Conservation (phyloP, 2,329 filamentous ascomycete genomes). For the Dryadomyces quercus-mongolicae region DNA sequence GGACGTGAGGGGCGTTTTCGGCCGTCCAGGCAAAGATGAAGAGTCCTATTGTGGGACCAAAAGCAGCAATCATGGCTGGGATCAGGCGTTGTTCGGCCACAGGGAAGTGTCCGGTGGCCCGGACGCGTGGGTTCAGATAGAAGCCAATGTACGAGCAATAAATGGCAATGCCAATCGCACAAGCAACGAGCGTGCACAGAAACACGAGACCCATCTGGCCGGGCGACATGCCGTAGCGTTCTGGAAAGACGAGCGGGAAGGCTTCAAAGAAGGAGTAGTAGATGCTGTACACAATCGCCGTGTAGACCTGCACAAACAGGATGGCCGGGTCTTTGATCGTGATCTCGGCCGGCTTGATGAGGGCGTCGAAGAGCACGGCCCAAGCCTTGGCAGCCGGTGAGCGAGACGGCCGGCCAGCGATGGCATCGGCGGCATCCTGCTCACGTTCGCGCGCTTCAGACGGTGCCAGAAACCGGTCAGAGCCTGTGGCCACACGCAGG, state of each 20-base stretch:
- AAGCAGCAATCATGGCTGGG: slow-evolving; percentile 39
- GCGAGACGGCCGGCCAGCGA: not conserved
- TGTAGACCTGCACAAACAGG: slow-evolving; percentile 50
- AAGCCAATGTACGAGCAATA: slow-evolving; percentile 41
- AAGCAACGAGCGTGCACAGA: slow-evolving; percentile 45
- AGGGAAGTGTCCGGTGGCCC: slow-evolving; percentile 30
- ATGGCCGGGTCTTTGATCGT: slow-evolving; percentile 50
- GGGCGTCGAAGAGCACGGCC: slow-evolving; percentile 37
- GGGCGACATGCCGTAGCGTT: slow-evolving; percentile 45
- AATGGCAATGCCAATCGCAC: slow-evolving; percentile 34
- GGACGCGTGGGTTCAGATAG: slow-evolving; percentile 38
- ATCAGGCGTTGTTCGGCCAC: slow-evolving; percentile 41
- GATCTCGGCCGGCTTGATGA: slow-evolving; percentile 43
- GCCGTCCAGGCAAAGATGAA: slow-evolving; percentile 51
- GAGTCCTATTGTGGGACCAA: slow-evolving; percentile 44
- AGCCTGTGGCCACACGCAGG: slow-evolving; percentile 41
- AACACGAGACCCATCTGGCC: slow-evolving; percentile 49
- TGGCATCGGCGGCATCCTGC: not conserved
- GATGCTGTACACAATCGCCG: slow-evolving; percentile 48
- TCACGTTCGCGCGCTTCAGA: slow-evolving; percentile 38
- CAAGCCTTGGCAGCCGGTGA: slow-evolving; percentile 3
- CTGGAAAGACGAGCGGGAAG: slow-evolving; percentile 52
- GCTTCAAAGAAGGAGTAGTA: slow-evolving; percentile 54
- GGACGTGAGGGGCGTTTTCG: slow-evolving; percentile 26
- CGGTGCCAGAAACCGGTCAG: slow-evolving; percentile 43